Evolutionary conservation across 2,329 filamentous ascomycete species (phyloP).

Genomic region (Pseudonectria buxi): DNA sequence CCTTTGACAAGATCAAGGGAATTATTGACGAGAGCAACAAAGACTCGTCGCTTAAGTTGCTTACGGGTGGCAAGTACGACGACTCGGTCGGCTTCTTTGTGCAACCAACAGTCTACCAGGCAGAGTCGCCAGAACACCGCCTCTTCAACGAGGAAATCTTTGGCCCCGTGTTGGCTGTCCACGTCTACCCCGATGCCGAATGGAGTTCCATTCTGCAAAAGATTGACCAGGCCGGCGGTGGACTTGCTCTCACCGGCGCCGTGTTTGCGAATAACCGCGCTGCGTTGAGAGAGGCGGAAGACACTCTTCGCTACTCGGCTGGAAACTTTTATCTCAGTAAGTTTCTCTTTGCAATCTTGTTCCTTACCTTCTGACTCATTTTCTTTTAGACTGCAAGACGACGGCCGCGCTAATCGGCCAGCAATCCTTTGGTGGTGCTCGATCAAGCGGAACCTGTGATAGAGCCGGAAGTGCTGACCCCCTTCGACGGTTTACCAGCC

Average conservation of each 20-base stretch:
- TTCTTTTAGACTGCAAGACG: constrained; percentile 47
- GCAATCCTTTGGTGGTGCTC: constrained; percentile 48
- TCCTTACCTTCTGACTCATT: not conserved
- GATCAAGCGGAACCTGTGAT: constrained; percentile 49
- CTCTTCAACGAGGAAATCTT: constrained; percentile 76
- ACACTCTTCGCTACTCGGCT: constrained; percentile 44
- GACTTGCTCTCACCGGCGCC: constrained; percentile 41
- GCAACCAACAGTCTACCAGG: constrained; percentile 73
- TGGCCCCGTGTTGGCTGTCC: constrained; percentile 65
- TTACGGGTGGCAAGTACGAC: constrained; percentile 72
- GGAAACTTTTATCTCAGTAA: constrained; percentile 50
- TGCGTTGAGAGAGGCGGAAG: constrained; percentile 43
- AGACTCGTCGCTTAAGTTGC: constrained; percentile 62
- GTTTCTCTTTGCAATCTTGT: not conserved
- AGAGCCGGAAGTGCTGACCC: constrained; percentile 47
- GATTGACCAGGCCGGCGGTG: constrained; percentile 36
- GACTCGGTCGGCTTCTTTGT: constrained; percentile 74
- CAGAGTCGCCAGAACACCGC: constrained; percentile 64
- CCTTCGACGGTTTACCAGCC: constrained; percentile 44
- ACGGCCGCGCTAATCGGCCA: constrained; percentile 50
- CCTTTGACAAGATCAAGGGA: constrained; percentile 71
- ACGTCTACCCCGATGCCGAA: constrained; percentile 67
- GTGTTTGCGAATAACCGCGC: constrained; percentile 42
- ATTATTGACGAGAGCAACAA: constrained; percentile 75
- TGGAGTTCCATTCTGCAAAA: constrained; percentile 29